Evolutionary conservation across 495 filamentous ascomycete genomes (phyloP).

Genomic region (Emericellopsis terricola): DNA sequence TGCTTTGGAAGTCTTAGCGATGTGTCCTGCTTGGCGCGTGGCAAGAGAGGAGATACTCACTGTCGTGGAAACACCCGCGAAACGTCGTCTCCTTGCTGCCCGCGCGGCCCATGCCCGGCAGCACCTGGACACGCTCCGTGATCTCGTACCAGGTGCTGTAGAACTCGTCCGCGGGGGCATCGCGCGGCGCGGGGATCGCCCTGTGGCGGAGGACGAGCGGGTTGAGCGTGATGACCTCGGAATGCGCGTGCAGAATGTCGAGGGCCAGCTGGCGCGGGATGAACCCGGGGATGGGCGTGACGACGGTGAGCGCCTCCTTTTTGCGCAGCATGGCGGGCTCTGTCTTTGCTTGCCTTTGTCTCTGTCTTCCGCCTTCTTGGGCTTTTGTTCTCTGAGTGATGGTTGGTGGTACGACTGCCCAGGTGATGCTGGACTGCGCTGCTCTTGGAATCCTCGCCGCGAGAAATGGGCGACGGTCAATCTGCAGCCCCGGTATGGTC

Average conservation of each 20-base stretch:
- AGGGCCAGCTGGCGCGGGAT: constrained; percentile 18
- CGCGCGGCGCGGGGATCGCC: constrained; percentile 39
- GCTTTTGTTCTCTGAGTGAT: too few species aligned
- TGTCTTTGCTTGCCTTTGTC: too few species aligned
- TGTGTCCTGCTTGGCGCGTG: too few species aligned
- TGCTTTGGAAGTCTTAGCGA: too few species aligned
- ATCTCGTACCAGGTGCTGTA: constrained; percentile 56
- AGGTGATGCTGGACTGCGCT: too few species aligned
- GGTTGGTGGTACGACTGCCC: too few species aligned
- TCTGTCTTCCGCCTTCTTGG: too few species aligned
- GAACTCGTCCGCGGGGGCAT: constrained; percentile 49
- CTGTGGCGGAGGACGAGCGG: constrained; percentile 52
- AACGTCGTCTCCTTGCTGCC: constrained; percentile 47
- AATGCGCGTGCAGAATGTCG: constrained; percentile 31
- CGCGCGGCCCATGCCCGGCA: constrained; percentile 42
- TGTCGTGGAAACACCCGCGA: constrained; percentile 59
- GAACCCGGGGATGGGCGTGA: constrained; percentile 16
- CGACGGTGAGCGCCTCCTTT: constrained; percentile 20
- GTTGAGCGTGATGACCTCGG: constrained; percentile 58
- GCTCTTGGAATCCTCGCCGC: too few species aligned
- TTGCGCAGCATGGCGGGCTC: constrained; percentile 25
- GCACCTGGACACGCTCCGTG: constrained; percentile 42
- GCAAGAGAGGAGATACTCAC: too few species aligned
- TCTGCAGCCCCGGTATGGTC: too few species aligned
- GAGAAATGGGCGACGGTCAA: too few species aligned